Percentiles rank a stretch among this genome's conserved stretches.
Conservation (phyloP, 1,139 yeast genomes). For the Magnusiomyces sp. region DNA sequence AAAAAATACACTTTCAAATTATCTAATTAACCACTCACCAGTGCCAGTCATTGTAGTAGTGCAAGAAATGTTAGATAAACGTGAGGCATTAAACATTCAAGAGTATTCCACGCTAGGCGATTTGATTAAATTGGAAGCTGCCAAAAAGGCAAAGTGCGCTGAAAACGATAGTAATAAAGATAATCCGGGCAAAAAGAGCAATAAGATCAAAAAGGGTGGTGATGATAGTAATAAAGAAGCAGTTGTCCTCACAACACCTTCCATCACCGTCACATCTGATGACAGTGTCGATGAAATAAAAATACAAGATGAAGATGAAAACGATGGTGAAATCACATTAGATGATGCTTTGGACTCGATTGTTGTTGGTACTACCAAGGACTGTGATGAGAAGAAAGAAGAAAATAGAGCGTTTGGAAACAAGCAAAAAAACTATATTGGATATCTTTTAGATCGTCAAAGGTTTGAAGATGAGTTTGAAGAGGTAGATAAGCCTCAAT, state of each 20-base stretch:
- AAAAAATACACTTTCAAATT: conserved; percentile 21
- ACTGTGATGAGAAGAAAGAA: too few relatives aligned
- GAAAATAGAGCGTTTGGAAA: too few relatives aligned
- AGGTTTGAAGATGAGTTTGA: too few relatives aligned
- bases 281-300: background rate
- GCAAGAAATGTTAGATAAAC: conserved; percentile 1
- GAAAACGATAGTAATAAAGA: background rate
- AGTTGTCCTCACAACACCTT: background rate
- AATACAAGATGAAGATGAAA: too few relatives aligned
- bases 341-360: too few relatives aligned
- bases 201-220: too few relatives aligned
- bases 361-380: too few relatives aligned
- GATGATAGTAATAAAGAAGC: background rate
- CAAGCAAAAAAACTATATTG: too few relatives aligned
- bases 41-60: conserved; percentile 18
- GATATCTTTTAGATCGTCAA: too few relatives aligned
- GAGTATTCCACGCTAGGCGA: background rate
- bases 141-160: background rate
- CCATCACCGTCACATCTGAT: background rate
- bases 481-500: too few relatives aligned
- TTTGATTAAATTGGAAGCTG: background rate
- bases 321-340: too few relatives aligned
- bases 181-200: background rate
- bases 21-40: conserved; percentile 23
- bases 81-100: too few relatives aligned